Conservation (phyloP, 2,329 filamentous ascomycete genomes). For the Hymenoscyphus fraxineus region DNA sequence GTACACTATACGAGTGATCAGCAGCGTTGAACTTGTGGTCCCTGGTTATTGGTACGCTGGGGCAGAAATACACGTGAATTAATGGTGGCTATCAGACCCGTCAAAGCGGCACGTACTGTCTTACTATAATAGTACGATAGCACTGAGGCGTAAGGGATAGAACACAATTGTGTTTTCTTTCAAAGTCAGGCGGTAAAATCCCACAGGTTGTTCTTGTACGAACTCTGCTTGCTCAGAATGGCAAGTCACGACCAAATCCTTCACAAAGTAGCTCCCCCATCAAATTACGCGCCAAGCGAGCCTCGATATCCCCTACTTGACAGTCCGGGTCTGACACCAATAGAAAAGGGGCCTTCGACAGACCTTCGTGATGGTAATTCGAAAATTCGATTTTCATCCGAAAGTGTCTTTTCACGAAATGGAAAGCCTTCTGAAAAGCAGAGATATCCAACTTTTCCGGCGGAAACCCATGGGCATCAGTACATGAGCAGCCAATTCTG, state of each 20-base stretch:
- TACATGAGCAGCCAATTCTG: neutral
- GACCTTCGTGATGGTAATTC: neutral
- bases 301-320: neutral
- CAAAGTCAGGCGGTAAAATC: neutral
- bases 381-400: neutral
- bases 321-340: neutral
- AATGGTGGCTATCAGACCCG: no score
- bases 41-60: no score
- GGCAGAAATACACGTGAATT: no score
- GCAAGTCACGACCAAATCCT: neutral
- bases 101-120: neutral
- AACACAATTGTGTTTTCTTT: neutral
- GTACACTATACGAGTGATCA: no score
- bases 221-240: neutral
- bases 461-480: no score
- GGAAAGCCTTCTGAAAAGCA: neutral
- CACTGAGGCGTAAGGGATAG: neutral
- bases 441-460: no score
- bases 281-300: neutral
- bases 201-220: neutral
- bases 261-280: neutral
- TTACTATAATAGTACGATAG: neutral
- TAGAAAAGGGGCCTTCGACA: neutral
- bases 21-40: no score
- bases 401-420: neutral